A percentile compares a stretch with the other conserved stretches of the same genome.
These are phyloP conservation scores for Chenopodium suecicum DNA, from an alignment of 148 eudicot genomes.

Conservation along the genomic window DNA sequence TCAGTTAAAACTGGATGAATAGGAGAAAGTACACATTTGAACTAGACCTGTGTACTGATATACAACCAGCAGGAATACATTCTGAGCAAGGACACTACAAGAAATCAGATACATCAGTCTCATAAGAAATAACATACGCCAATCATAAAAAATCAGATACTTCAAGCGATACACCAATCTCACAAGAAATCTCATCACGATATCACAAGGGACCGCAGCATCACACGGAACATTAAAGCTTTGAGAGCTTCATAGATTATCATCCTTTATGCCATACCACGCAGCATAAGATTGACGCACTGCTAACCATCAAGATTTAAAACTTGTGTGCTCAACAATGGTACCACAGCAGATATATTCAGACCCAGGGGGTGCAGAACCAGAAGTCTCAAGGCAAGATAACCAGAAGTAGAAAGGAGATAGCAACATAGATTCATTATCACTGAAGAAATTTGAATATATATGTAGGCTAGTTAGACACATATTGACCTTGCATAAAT, in stretches of 20 bases:
- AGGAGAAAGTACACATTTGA: background rate
- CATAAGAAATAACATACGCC: background rate
- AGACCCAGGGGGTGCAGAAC: background rate
- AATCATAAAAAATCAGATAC: too few relatives aligned
- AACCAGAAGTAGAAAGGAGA: background rate
- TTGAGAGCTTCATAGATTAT: background rate
- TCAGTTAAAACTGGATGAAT: background rate
- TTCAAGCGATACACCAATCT: background rate
- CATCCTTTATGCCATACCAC: background rate
- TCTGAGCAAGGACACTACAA: background rate
- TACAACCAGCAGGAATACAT: background rate
- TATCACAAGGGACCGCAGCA: background rate
- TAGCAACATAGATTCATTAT: background rate
- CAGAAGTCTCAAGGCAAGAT: background rate
- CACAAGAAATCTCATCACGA: background rate
- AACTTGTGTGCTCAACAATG: background rate
- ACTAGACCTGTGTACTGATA: background rate
- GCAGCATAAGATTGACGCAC: background rate
- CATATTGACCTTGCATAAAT: background rate
- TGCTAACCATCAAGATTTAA: too few relatives aligned
- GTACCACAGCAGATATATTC: background rate
- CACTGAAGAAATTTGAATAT: background rate
- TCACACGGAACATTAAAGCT: background rate
- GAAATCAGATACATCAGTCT: background rate
- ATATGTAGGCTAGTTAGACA: background rate